Base-by-base conservation (phyloP, 1,139 yeast genomes). In the Chernovozyma sophiae-reginae region DNA sequence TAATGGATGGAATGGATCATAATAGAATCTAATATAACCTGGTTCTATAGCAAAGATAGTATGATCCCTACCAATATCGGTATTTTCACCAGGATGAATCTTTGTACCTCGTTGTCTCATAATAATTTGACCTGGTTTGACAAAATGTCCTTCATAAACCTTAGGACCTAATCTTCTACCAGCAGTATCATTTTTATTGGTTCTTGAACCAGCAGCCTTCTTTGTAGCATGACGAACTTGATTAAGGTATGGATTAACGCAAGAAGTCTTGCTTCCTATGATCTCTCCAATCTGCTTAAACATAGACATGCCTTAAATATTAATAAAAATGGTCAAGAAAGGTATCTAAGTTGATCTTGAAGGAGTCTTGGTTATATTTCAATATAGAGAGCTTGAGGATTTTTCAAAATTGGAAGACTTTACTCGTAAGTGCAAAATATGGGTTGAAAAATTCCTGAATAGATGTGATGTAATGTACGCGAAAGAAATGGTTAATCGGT, bases 101-200 rank as follows among this genome's bases (percentile, higher is more conserved):
- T 78, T 82, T n/a, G 98, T 89, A 53, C 99, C 99, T 58, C 97
- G 77, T 57, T 92, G 99, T 60, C 97, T 79, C 80, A 86, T 79
- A 32, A 92, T 73, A 49, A 92, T 90, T 54, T 89, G 86, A n/a
- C 97, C 97, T 0, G 86, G 79, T 37, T 74, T 72, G 50, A 54
- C 84, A 38, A 59, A 62, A 53, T 78, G 74, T 32, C 85, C 83
- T 51, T 90, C 97, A 45, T 83, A 77, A 36, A 75, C 85, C 64
- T 92, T 92, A 27, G 95, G 86, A 24, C 99, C 99, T 38, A 92
- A 68, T 56, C 97, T 73, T 62, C 95, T 80, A 69, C 98, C 98
- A 3, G 92, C 90, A 16, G 98, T 90, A 61, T 90, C 97, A 59
- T 86, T 84, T 77, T 86, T 90, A 48, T 85, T 86, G 31, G 96